These are phyloP conservation scores for Artomyces pyxidatus DNA, from an alignment of 768 basidiomycete species.

Conservation along the genomic window DNA sequence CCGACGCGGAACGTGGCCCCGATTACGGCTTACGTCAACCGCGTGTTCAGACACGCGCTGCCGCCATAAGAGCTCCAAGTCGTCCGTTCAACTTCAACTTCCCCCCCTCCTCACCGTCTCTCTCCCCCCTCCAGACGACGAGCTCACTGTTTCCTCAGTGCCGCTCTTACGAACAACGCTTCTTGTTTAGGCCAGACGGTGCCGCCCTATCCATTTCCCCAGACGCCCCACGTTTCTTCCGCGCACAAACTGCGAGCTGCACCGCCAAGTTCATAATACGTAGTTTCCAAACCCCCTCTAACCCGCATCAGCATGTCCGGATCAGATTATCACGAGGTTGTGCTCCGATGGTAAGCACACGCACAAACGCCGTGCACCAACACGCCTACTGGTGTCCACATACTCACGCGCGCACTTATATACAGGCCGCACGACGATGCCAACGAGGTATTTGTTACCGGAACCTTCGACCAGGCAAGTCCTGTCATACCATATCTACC, in stretches of 20 bases:
- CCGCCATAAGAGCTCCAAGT: no score
- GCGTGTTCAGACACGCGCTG: no score
- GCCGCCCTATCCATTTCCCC: background rate
- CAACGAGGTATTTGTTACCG: constrained; percentile 15
- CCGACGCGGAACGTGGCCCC: no score
- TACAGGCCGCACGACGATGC: constrained; percentile 15
- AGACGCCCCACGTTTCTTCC: background rate
- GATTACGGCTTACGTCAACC: no score
- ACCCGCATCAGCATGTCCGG: constrained; percentile 1
- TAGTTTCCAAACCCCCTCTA: background rate
- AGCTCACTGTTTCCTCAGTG: background rate
- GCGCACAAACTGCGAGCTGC: background rate
- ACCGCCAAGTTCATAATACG: background rate
- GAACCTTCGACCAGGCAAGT: constrained; percentile 18
- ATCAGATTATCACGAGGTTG: constrained; percentile 6
- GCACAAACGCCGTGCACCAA: background rate
- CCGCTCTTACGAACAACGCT: background rate
- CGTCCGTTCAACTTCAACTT: background rate
- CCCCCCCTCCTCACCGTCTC: background rate
- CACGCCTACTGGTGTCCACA: constrained; percentile 1
- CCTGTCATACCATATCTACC: background rate
- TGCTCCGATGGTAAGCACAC: background rate
- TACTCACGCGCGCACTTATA: constrained; percentile 5
- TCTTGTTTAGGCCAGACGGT: background rate
- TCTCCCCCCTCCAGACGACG: background rate